Evolutionary conservation across 306 rosid species (phyloP).

Genomic region (Quercus alba): DNA sequence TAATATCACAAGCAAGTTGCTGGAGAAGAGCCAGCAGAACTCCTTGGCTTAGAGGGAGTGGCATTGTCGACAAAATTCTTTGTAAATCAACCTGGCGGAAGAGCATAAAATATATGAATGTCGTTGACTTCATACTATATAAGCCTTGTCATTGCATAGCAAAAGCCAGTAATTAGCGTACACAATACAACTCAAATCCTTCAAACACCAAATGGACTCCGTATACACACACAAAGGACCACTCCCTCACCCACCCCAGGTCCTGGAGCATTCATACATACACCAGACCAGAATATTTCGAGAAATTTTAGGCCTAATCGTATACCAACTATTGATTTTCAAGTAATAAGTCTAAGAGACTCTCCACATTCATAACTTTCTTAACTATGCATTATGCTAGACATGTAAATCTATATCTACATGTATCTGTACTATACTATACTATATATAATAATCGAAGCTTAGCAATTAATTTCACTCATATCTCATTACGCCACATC

Average conservation of each 20-base stretch:
- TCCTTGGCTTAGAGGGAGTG: constrained; percentile 72
- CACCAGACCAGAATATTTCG: background rate
- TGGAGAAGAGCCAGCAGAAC: constrained; percentile 72
- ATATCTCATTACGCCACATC: too few species aligned
- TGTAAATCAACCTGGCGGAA: constrained; percentile 56
- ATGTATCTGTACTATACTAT: too few species aligned
- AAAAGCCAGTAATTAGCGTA: constrained; percentile 5
- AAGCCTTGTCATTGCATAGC: constrained; percentile 1
- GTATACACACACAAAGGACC: background rate
- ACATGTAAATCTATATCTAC: background rate
- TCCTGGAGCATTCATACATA: background rate
- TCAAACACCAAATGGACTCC: background rate
- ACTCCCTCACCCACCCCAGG: background rate
- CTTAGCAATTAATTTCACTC: too few species aligned
- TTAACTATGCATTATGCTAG: background rate
- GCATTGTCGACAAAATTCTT: constrained; percentile 46
- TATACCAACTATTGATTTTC: background rate
- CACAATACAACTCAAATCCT: background rate
- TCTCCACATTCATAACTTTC: too few species aligned
- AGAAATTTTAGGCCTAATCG: background rate
- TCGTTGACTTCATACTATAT: background rate
- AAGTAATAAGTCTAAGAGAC: background rate
- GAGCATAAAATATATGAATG: constrained; percentile 11
- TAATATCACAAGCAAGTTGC: constrained; percentile 56
- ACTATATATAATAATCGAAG: too few species aligned